phyloP scores from a whole-genome alignment of 1,284 basidiomycete species.

The Wallemia ichthyophaga region DNA sequence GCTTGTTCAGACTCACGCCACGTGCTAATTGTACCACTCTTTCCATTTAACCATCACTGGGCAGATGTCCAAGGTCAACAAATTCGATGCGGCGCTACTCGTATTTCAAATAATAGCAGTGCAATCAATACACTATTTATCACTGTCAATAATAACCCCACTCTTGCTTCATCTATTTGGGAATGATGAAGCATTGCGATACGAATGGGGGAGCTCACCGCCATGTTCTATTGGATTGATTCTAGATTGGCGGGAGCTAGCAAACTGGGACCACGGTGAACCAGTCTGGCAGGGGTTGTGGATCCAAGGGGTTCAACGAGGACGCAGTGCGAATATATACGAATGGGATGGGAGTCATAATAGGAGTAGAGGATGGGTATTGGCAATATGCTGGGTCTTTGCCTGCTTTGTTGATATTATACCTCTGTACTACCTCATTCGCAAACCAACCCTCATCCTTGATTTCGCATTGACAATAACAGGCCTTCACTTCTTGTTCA shows the following conservation, averaged over 20 bases:
- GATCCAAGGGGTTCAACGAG: background rate
- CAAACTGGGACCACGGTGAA: background rate
- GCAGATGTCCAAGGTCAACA: background rate
- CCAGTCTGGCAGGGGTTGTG: background rate
- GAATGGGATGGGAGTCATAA: conserved; percentile 26
- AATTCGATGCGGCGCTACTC: background rate
- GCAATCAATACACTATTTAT: background rate
- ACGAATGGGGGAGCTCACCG: background rate
- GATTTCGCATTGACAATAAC: conserved; percentile 74
- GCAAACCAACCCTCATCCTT: conserved; percentile 69
- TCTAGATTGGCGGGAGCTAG: background rate
- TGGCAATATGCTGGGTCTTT: conserved; percentile 49
- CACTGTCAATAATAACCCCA: background rate
- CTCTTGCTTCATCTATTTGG: background rate
- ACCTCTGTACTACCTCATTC: conserved; percentile 57
- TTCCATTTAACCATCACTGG: background rate
- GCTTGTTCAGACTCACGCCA: too few species aligned
- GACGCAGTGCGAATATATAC: conserved; percentile 6
- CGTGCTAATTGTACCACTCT: too few species aligned
- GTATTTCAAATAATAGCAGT: background rate
- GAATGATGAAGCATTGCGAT: background rate
- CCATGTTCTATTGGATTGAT: background rate
- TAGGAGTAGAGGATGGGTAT: conserved; percentile 51
- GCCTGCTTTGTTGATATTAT: conserved; percentile 52
- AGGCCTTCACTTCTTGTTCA: conserved; percentile 66